These are phyloP conservation scores for Crassisporium funariophilum DNA, from an alignment of 768 basidiomycete genomes.

Conservation along the genomic window DNA sequence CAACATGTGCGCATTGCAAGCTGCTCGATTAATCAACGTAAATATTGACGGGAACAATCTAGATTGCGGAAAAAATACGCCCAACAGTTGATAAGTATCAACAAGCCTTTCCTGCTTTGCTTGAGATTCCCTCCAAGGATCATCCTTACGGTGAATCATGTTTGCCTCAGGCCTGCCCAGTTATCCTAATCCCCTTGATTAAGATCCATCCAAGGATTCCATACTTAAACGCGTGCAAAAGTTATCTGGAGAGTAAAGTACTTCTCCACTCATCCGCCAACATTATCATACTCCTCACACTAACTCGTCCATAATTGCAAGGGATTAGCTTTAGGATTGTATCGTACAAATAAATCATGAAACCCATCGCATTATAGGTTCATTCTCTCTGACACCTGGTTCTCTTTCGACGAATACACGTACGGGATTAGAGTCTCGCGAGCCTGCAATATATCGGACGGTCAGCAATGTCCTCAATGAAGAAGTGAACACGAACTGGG, in stretches of 20 bases:
- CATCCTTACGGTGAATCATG: constrained; percentile 86
- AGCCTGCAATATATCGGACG: constrained; percentile 45
- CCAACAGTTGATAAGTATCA: constrained; percentile 94
- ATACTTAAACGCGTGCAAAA: constrained; percentile 96
- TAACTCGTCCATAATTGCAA: constrained; percentile 5
- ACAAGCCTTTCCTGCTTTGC: constrained; percentile 92
- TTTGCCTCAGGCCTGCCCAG: neutral
- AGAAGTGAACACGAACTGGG: constrained; percentile 59
- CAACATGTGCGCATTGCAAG: constrained; percentile 97
- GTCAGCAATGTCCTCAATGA: constrained; percentile 13
- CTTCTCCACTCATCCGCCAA: neutral
- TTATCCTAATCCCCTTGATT: constrained; percentile 1
- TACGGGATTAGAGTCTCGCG: constrained; percentile 59
- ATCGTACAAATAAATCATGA: constrained; percentile 29
- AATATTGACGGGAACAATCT: no score
- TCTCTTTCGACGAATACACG: constrained; percentile 73
- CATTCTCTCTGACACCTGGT: constrained; percentile 68
- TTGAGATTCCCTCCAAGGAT: constrained; percentile 98
- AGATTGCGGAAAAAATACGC: constrained; percentile 98
- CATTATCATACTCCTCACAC: constrained; percentile 5
- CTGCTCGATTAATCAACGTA: no score
- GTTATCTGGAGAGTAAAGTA: constrained; percentile 81
- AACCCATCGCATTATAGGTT: constrained; percentile 71
- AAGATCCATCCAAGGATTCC: constrained; percentile 95
- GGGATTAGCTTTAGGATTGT: constrained; percentile 6